These are phyloP conservation scores for Cairneyella variabilis DNA, from an alignment of 495 filamentous ascomycete genomes.

Conservation along the genomic window DNA sequence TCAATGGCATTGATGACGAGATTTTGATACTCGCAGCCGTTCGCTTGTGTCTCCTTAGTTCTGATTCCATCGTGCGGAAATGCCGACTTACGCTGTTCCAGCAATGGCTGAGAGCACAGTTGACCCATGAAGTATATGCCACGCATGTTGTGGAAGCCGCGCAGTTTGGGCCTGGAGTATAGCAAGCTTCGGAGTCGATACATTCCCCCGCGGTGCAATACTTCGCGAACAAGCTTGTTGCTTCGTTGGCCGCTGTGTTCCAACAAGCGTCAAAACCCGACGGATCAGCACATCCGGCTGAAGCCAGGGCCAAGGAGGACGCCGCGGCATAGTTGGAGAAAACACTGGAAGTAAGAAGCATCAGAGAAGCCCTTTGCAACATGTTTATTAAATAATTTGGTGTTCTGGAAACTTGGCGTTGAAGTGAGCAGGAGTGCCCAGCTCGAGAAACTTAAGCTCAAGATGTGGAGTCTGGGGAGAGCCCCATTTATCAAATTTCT, in stretches of 20 bases:
- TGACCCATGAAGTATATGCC: neutral
- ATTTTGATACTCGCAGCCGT: slow-evolving; percentile 1
- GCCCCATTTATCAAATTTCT: no score
- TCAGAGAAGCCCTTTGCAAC: no score
- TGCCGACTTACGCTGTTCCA: neutral
- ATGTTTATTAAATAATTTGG: no score
- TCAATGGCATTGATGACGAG: neutral
- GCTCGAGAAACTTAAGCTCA: no score
- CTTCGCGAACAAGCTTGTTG: neutral
- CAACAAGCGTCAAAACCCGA: neutral
- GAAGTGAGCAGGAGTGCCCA: no score
- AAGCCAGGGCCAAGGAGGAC: neutral
- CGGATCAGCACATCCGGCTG: neutral
- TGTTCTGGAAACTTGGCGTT: no score
- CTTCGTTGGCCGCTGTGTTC: neutral
- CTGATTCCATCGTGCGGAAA: neutral
- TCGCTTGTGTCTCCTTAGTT: neutral
- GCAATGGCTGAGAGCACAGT: neutral
- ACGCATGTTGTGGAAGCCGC: neutral
- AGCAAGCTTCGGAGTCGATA: neutral
- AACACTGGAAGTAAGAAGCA: no score
- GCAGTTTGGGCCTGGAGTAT: neutral
- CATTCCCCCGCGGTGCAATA: neutral
- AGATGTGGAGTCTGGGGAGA: no score
- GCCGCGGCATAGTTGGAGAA: no score